Evolutionary conservation across 2,329 filamentous ascomycete species (phyloP), one percentile per base, ranked within the genome.

Genomic region (Magnaporthiopsis rhizophila): DNA sequence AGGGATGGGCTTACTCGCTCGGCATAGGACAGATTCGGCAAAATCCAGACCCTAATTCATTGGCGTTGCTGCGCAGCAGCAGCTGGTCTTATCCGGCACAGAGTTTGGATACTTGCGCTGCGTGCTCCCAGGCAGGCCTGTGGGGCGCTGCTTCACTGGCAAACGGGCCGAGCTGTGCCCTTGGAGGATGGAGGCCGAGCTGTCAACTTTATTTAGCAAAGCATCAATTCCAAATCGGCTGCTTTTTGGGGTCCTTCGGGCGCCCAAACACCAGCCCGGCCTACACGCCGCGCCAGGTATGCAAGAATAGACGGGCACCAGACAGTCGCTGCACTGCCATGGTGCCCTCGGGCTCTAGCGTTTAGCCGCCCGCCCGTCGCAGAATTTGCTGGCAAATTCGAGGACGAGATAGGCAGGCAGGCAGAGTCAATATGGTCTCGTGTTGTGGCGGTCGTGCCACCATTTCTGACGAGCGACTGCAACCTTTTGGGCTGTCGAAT

Each of bases 401-500:
- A 53, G n/a, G 7, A 13, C 45, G 11, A 24, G n/a, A 53, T 21
- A 11, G 45, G n/a, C 45, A n/a, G 45, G 21, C 45, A 53, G 45
- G 11, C 45, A n/a, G n/a, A 18, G 21, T 24, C 18, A 11, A 53
- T 11, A 53, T n/a, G 32, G 58, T 36, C 58, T 60, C 58, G 58
- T 60, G 38, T 60, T 36, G 32, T 60, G 58, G n/a, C 21, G 58
- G 26, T 36, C 45, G 45, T 53, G 45, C 58, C 58, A 60, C 58
- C 32, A 36, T 60, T 60, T 60, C 21, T 60, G 26, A 60, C 26
- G 58, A 60, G 26, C 58, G 32, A 13, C 58, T 60, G 58, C 58
- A 38, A 60, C 58, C 58, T 21, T 60, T 60, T 60, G 58, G 58
- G 58, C 32, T 9, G 21, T 60, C 58, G 21, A 18, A 62, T 62